These are phyloP conservation scores for Candida nonsorbophila DNA, from an alignment of 805 yeast genomes.

Conservation along the genomic window DNA sequence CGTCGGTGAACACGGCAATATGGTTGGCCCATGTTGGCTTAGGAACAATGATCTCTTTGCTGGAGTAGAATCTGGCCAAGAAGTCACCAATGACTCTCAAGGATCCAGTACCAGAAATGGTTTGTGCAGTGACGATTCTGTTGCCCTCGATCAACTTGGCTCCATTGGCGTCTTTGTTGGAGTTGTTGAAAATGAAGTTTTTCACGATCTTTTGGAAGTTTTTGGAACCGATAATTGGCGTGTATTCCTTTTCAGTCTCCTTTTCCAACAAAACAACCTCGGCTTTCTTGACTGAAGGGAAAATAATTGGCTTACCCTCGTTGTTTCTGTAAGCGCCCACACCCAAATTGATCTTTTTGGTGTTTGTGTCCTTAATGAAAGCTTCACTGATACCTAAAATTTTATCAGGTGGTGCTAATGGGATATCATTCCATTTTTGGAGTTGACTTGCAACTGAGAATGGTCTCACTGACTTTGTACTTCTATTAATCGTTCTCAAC, in stretches of 20 bases:
- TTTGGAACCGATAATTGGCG: conserved; percentile 78
- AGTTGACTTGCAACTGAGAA: conserved; percentile 7
- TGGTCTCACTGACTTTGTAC: conserved; percentile 9
- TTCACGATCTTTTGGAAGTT: conserved; percentile 63
- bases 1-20: conserved; percentile 66
- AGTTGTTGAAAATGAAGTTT: conserved; percentile 64
- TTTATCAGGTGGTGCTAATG: conserved; percentile 75
- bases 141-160: conserved; percentile 50
- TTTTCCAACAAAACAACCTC: conserved; percentile 46
- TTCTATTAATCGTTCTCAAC: too few relatives aligned
- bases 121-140: conserved; percentile 78
- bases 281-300: conserved; percentile 69
- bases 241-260: conserved; percentile 73
- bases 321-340: conserved; percentile 94
- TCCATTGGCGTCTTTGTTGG: conserved; percentile 47
- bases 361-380: conserved; percentile 59
- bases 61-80: conserved; percentile 52
- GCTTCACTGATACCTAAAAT: conserved; percentile 76
- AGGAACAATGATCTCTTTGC: conserved; percentile 63
- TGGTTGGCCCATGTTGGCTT: conserved; percentile 96
- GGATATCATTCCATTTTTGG: conserved; percentile 30
- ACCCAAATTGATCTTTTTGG: conserved; percentile 59
- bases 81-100: conserved; percentile 81
- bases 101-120: conserved; percentile 95
- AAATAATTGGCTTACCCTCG: conserved; percentile 81